phyloP scores from a whole-genome alignment of 169 alveolate species.

The Plasmodium falciparum region DNA sequence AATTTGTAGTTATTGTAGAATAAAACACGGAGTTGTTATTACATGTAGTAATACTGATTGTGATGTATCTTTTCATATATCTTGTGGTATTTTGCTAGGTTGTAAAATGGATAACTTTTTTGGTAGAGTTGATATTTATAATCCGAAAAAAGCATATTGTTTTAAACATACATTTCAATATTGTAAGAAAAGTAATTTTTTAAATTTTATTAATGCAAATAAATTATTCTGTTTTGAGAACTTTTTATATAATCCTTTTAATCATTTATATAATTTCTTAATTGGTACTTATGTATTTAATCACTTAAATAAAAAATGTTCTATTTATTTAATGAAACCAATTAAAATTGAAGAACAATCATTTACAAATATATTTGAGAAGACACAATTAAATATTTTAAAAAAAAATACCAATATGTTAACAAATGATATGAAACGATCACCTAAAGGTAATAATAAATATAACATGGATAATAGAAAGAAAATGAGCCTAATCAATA shows the following conservation, averaged over 20 bases:
- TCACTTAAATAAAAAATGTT: slow-evolving; percentile 36
- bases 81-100: slow-evolving; percentile 71
- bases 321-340: slow-evolving; percentile 49
- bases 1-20: slow-evolving; percentile 72
- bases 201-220: slow-evolving; percentile 69
- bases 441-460: background rate
- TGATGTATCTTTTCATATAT: slow-evolving; percentile 63
- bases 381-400: slow-evolving; percentile 42
- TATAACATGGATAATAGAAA: slow-evolving; percentile 1
- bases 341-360: slow-evolving; percentile 55
- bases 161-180: slow-evolving; percentile 72
- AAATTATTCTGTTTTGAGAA: slow-evolving; percentile 65
- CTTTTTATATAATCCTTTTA: slow-evolving; percentile 43
- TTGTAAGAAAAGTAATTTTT: slow-evolving; percentile 36
- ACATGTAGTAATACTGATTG: slow-evolving; percentile 75
- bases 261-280: slow-evolving; percentile 59
- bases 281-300: slow-evolving; percentile 67
- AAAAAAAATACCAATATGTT: slow-evolving; percentile 14
- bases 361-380: slow-evolving; percentile 47
- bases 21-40: slow-evolving; percentile 69
- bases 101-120: slow-evolving; percentile 75
- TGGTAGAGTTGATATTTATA: slow-evolving; percentile 75
- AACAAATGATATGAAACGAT: slow-evolving; percentile 37
- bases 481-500: slow-evolving; percentile 1
- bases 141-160: slow-evolving; percentile 72